A percentile compares a stretch with the other conserved stretches of the same genome.
Evolutionary conservation across 2,329 filamentous ascomycete species (phyloP).

Genomic region (Juglanconis juglandina): DNA sequence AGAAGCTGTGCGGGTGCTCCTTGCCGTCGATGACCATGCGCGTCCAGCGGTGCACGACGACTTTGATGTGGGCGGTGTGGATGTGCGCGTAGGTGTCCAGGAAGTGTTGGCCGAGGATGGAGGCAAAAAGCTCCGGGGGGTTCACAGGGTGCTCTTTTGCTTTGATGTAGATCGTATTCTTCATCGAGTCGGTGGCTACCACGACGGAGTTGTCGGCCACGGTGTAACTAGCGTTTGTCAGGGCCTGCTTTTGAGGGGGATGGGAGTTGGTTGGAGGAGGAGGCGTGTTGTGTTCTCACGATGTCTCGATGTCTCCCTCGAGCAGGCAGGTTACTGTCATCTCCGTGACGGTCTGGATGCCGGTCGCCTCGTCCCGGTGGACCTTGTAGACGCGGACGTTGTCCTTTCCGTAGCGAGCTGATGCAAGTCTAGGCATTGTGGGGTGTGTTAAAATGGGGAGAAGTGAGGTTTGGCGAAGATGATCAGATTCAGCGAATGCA

Average conservation of each 20-base stretch:
- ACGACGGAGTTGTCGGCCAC: constrained; percentile 90
- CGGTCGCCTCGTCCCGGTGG: constrained; percentile 70
- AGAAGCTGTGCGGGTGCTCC: constrained; percentile 92
- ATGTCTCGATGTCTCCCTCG: constrained; percentile 85
- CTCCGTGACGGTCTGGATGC: constrained; percentile 82
- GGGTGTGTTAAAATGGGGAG: background rate
- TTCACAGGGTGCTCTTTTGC: constrained; percentile 91
- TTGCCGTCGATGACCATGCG: constrained; percentile 83
- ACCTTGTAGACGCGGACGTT: constrained; percentile 98
- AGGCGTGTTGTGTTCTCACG: constrained; percentile 46
- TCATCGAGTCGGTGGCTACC: constrained; percentile 95
- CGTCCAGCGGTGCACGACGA: constrained; percentile 86
- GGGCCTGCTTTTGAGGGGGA: background rate
- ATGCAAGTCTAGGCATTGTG: constrained; percentile 53
- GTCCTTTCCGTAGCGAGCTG: constrained; percentile 87
- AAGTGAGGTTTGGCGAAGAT: background rate
- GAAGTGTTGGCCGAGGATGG: constrained; percentile 84
- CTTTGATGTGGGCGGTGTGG: constrained; percentile 73
- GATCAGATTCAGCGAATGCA: background rate
- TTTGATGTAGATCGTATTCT: constrained; percentile 94
- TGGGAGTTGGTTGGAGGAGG: background rate
- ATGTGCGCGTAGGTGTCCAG: constrained; percentile 86
- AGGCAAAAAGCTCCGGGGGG: constrained; percentile 87
- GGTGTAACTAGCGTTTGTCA: constrained; percentile 66
- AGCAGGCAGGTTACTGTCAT: constrained; percentile 93